These are phyloP conservation scores for Fraxinus platypoda DNA, from an alignment of 305 asterid genomes.

Conservation along the genomic window DNA sequence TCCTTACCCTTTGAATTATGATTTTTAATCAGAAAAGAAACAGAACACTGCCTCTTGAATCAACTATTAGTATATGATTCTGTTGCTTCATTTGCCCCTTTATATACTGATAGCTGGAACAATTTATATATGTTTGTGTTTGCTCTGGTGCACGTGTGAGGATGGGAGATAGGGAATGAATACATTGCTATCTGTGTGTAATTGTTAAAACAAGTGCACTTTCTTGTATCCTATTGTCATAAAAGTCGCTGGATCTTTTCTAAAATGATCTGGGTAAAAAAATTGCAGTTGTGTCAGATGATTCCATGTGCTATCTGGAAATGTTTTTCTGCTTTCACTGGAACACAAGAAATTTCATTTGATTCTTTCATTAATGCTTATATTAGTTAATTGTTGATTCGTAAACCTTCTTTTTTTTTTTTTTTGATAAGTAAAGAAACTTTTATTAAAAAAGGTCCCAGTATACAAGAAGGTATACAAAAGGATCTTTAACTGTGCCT, in stretches of 20 bases:
- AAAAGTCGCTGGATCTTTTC: background rate
- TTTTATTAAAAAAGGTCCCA: too few relatives aligned
- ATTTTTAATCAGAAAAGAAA: background rate
- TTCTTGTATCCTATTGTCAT: background rate
- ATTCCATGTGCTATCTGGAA: background rate
- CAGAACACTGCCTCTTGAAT: background rate
- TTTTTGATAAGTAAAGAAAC: too few relatives aligned
- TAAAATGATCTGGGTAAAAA: background rate
- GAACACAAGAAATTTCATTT: background rate
- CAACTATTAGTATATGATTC: background rate
- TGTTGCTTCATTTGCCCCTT: background rate
- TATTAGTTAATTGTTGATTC: background rate
- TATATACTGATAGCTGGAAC: background rate
- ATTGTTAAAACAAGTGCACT: background rate
- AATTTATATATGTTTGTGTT: background rate
- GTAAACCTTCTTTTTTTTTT: background rate
- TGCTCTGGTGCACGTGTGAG: background rate
- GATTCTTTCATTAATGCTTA: background rate
- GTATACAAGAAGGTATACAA: too few relatives aligned
- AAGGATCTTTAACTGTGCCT: background rate
- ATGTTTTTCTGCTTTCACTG: background rate
- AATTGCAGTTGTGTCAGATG: background rate
- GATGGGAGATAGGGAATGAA: background rate
- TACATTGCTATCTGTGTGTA: background rate
- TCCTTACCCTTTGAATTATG: background rate